Percentiles rank a stretch among this genome's conserved stretches.
Evolutionary conservation across 768 basidiomycete genomes (phyloP).

Genomic region (Tylopilus subfusipes): DNA sequence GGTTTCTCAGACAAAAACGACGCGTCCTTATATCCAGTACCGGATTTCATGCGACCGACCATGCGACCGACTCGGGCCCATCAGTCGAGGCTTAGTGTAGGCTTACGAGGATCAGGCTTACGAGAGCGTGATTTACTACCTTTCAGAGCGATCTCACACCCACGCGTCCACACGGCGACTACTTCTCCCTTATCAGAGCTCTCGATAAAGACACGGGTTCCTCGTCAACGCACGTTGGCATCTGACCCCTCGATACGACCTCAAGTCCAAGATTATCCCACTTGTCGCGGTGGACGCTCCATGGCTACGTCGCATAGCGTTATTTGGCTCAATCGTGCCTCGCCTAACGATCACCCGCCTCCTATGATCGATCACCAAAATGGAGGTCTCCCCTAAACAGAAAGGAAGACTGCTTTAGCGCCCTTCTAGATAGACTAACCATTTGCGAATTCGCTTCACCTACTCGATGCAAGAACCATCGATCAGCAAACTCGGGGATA

Average conservation of each 20-base stretch:
- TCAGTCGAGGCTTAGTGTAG: not conserved
- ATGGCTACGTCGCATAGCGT: not conserved
- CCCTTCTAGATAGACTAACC: not conserved
- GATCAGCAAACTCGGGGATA: not conserved
- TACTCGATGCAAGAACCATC: not conserved
- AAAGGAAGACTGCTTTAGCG: not conserved
- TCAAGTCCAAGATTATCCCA: not conserved
- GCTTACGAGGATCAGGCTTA: conserved; percentile 14
- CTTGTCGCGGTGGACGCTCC: not conserved
- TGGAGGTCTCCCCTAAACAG: not conserved
- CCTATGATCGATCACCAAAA: no score
- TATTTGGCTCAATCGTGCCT: not conserved
- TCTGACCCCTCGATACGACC: not conserved
- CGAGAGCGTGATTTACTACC: conserved; percentile 18
- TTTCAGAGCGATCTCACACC: conserved; percentile 17
- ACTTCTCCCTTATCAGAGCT: not conserved
- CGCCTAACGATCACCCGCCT: not conserved
- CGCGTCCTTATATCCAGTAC: conserved; percentile 18
- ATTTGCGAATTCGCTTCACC: not conserved
- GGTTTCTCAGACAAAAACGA: not conserved
- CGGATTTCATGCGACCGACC: not conserved
- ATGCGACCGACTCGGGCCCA: not conserved
- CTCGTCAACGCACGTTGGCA: not conserved
- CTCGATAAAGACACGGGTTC: not conserved
- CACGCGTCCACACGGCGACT: conserved; percentile 17